Evolutionary conservation across 2,329 filamentous ascomycete genomes (phyloP), one percentile per base, ranked within the genome.

Genomic region (Alternaria tenuissima): DNA sequence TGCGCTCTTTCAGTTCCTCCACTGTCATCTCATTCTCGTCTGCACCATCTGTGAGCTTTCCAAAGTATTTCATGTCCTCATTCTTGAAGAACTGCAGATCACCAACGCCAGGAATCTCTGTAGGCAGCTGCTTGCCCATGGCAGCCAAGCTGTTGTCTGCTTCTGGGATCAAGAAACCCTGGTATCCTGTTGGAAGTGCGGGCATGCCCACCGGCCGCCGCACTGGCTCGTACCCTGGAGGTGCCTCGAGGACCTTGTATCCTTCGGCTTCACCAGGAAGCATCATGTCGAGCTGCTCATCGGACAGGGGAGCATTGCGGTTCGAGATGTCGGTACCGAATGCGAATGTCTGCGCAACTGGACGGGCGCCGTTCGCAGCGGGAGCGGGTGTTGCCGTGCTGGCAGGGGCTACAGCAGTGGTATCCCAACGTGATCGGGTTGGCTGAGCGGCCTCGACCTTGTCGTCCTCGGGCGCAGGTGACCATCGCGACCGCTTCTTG

Each of bases 61-160:
- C 94, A 74, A 99, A 99, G 81, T 99, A 99, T 39, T 92, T 90
- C 93, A 98, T 97, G 79, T 99, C 95, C 78, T 99, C 95, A 1
- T 93, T 88, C 81, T 99, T 99, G 86, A 99, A 97, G 78, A 98
- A 99, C 69, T 97, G 94, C 52, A 99, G 82, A 77, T 99, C 95
- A 39, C 94, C 94, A 51, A 99, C 93, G 39, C 95, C 95, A 4
- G 95, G 94, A 38, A 99, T 97, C 75, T 98, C 94, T 4, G 93
- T 96, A 8, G 94, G 93, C 72, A 98, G 88, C 69, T 96, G 92
- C 81, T 96, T 96, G 68, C 93, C 93, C 74, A 94, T 88, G 51
- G 91, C 67, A 53, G 67, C 84, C 65, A 93, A 88, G 61, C 89
- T 88, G 75, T 91, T 93, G 68, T 96, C 93, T 8, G 93, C 92